Evolutionary conservation across 75 land plant genomes (phyloP), one percentile per base, ranked within the genome.

Genomic region (Pinus tabuliformis): DNA sequence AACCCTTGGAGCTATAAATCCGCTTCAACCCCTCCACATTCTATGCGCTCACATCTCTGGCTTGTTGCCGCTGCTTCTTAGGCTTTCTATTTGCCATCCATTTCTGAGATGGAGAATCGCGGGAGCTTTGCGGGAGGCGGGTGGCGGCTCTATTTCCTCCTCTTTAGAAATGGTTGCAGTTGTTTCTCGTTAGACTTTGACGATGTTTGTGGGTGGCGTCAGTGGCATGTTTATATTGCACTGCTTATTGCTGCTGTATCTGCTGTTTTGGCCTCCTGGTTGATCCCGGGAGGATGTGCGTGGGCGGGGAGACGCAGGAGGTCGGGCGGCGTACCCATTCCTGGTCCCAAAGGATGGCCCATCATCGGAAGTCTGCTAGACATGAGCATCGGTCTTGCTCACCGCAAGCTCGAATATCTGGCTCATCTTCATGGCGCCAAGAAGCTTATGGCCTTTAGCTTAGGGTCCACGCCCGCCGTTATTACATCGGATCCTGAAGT

Each of bases 361-460:
- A 3, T 86, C 18, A 24, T 86, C 5, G 88, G 88, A 5, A 79
- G 82, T 45, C 22, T 83, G n/a, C n/a, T n/a, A n/a, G n/a, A n/a
- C n/a, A n/a, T n/a, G n/a, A 70, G 76, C 2, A 79, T 63, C 0
- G 82, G 76, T 17, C 71, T 83, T 0, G 88, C 88, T 33, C 88
- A 86, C 77, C 73, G 88, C 20, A 65, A 72, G 15, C 79, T 86
- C 3, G 86, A 82, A 26, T 26, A 59, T 12, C 61, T 84, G 33
- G 86, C 93, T 1, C 1, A 16, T 4, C 11, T 21, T 12, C 70
- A 22, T 14, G 33, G 30, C 7, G 88, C 88, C 22, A 86, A 58
- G 1, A 56, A 80, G 52, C 81, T 91, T 30, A 91, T 91, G 90
- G 90, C 93, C 30, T 86, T 91, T 76, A 85, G 85, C 74, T 73